phyloP scores from a whole-genome alignment of 345 rosid genomes.

The Balakata baccata region DNA sequence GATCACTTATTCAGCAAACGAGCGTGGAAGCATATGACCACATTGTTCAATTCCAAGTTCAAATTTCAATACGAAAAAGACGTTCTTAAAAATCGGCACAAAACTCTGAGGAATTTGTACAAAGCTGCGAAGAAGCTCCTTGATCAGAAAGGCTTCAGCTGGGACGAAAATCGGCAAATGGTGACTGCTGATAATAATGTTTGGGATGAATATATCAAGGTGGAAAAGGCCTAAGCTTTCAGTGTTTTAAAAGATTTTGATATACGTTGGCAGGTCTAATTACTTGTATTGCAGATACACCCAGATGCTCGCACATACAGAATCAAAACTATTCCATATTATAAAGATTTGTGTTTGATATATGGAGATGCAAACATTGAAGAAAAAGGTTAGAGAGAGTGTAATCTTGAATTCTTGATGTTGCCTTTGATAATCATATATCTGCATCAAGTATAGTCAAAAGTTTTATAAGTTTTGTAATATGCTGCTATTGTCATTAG shows the following conservation, averaged over 20 bases:
- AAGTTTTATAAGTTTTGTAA: slow-evolving; percentile 14
- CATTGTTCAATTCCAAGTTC: slow-evolving; percentile 58
- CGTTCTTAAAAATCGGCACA: slow-evolving; percentile 65
- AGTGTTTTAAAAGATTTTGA: neutral
- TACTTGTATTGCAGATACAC: slow-evolving; percentile 38
- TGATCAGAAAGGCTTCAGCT: slow-evolving; percentile 53
- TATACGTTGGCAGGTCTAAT: slow-evolving; percentile 16
- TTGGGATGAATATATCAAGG: slow-evolving; percentile 82
- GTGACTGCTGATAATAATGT: slow-evolving; percentile 53
- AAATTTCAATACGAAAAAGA: slow-evolving; percentile 60
- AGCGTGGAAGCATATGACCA: slow-evolving; percentile 82
- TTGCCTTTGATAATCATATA: neutral
- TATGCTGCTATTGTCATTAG: slow-evolving; percentile 20
- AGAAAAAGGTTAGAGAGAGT: slow-evolving; percentile 42
- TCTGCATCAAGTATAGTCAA: neutral
- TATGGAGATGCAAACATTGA: slow-evolving; percentile 45
- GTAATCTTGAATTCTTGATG: slow-evolving; percentile 3
- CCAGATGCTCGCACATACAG: slow-evolving; percentile 62
- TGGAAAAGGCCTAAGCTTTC: slow-evolving; percentile 10
- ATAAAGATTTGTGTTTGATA: slow-evolving; percentile 58
- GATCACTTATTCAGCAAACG: slow-evolving; percentile 72
- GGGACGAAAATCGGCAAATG: slow-evolving; percentile 69
- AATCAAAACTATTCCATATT: slow-evolving; percentile 63
- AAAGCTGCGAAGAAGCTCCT: slow-evolving; percentile 57
- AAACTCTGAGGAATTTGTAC: slow-evolving; percentile 60